Evolutionary conservation across 768 basidiomycete genomes (phyloP), one percentile per base, ranked within the genome.

Genomic region (Kwoniella dejecticola): DNA sequence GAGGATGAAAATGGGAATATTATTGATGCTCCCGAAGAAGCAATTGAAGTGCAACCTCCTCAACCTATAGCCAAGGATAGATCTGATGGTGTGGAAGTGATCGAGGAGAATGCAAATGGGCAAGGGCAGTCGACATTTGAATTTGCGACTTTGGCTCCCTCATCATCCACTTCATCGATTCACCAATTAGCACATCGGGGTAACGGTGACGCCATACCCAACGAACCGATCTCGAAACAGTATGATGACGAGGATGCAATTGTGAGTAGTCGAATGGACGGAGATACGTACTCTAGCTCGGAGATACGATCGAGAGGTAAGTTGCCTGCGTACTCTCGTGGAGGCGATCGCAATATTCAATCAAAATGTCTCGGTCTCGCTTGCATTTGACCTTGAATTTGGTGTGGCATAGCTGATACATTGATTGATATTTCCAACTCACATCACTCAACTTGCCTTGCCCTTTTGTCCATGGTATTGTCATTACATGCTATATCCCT

Each of bases 1-100:
- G 52, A 65, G 33, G 66, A 67, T 61, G 66, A 62, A 19, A 52
- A 63, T 60, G 66, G 66, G 23, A 67, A 67, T 52, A 55, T 63
- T n/a, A 24, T 63, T 10, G 66, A 67, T 45, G 52, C 46, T 3
- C 49, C 46, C 6, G 66, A 63, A 27, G 52, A 36, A 23, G 49
- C 44, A 21, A 54, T 45, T 3, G 38, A 24, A 8, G 41, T 45
- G 15, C 31, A 21, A 26, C 24, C 31, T 36, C 7, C 15, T 36
- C 33, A 36, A 36, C 15, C 33, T n/a, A n/a, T n/a, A 36, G 33
- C 33, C 15, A 7, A 36, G 15, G 33, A 15, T 30, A 50, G 30
- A 19, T 15, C 17, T 15, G 30, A 24, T 33, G 30, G 24, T 6
- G 17, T 47, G 6, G 41, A 13, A 27, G 46, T 23, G n/a, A 26